phyloP scores from a whole-genome alignment of 306 rosid genomes.

The Rosa lucieae region DNA sequence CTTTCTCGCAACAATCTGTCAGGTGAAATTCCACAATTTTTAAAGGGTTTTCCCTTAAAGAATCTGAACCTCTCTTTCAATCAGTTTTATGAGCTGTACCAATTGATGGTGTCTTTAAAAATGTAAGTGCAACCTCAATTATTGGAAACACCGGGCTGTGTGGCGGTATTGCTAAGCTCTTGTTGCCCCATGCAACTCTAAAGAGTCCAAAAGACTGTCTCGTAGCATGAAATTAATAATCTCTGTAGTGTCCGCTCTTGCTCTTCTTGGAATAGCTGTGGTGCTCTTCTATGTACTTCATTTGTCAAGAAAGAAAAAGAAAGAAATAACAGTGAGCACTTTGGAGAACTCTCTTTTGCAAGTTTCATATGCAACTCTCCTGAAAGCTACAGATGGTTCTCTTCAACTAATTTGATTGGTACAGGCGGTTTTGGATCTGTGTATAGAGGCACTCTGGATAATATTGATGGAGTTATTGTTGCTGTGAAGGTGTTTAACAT shows the following conservation, averaged over 20 bases:
- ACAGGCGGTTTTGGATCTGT: too few species aligned
- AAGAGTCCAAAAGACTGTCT: neutral
- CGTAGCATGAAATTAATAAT: neutral
- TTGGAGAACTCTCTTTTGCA: neutral
- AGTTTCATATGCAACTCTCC: conserved; percentile 27
- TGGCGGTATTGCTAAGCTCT: conserved; percentile 36
- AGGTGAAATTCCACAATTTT: neutral
- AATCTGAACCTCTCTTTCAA: conserved; percentile 34
- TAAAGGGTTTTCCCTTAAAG: conserved; percentile 6
- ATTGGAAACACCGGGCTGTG: conserved; percentile 26
- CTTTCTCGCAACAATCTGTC: neutral
- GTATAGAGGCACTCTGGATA: too few species aligned
- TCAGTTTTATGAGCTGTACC: conserved; percentile 44
- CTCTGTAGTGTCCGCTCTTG: neutral
- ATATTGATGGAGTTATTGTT: too few species aligned
- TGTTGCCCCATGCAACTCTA: conserved; percentile 13
- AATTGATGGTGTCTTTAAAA: conserved; percentile 26
- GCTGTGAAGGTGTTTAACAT: too few species aligned
- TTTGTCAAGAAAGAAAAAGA: neutral
- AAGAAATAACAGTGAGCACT: neutral
- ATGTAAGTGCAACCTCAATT: conserved; percentile 1
- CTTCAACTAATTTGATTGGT: too few species aligned
- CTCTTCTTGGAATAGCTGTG: neutral
- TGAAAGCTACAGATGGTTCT: too few species aligned
- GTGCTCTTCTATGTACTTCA: neutral